A percentile compares a stretch with the other conserved stretches of the same genome.
Conservation (phyloP, 2,329 filamentous ascomycete genomes). For the Akanthomyces lecanii region DNA sequence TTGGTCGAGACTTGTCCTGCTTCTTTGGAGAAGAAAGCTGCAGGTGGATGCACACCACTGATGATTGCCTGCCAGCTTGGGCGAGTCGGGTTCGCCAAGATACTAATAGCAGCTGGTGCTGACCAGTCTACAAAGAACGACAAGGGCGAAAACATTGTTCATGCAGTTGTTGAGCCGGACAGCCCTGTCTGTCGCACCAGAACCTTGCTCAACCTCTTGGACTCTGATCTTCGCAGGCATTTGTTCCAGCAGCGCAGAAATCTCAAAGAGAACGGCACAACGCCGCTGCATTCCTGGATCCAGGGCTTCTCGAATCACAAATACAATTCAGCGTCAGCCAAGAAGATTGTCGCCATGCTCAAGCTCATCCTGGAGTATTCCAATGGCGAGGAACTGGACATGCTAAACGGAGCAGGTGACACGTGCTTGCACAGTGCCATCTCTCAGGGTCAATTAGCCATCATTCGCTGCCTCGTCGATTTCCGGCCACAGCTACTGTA, state of each 20-base stretch:
- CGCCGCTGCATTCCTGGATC: conserved; percentile 61
- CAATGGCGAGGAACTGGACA: conserved; percentile 49
- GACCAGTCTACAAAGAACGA: conserved; percentile 63
- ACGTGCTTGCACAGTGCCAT: conserved; percentile 59
- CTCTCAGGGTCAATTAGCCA: conserved; percentile 30
- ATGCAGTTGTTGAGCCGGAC: conserved; percentile 43
- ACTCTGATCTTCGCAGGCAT: conserved; percentile 49
- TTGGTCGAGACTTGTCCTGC: conserved; percentile 59
- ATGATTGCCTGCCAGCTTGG: conserved; percentile 59
- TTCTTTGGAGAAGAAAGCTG: conserved; percentile 58
- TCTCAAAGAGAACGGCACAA: conserved; percentile 48
- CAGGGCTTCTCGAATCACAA: conserved; percentile 13
- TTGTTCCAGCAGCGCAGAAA: conserved; percentile 57
- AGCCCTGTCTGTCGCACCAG: conserved; percentile 36
- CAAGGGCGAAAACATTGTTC: conserved; percentile 63
- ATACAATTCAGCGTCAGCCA: conserved; percentile 11
- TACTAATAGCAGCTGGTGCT: conserved; percentile 64
- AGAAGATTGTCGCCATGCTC: conserved; percentile 37
- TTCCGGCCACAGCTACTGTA: conserved; percentile 56
- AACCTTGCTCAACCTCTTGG: conserved; percentile 54
- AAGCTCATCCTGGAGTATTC: conserved; percentile 51
- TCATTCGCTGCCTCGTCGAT: conserved; percentile 47
- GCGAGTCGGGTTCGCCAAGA: conserved; percentile 50
- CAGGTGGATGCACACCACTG: conserved; percentile 61
- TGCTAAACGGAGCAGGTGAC: conserved; percentile 62